A percentile compares a stretch with the other conserved stretches of the same genome.
These are phyloP conservation scores for Sherardia arvensis DNA, from an alignment of 257 asterid genomes.

Conservation along the genomic window DNA sequence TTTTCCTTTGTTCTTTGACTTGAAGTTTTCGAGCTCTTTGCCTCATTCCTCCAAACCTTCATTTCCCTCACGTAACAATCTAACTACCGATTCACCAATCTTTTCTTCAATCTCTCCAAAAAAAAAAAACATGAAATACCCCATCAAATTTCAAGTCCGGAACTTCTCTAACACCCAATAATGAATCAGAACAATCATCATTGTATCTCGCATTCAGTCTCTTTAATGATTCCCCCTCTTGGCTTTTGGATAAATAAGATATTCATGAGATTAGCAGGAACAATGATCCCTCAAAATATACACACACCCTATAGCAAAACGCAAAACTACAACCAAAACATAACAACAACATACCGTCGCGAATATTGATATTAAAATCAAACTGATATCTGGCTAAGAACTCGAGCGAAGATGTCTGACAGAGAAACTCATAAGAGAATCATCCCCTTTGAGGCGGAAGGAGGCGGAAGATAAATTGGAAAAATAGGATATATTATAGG, in stretches of 20 bases:
- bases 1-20: slow-evolving; percentile 43
- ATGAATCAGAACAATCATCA: slow-evolving; percentile 32
- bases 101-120: slow-evolving; percentile 63
- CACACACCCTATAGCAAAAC: not conserved
- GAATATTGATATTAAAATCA: slow-evolving; percentile 71
- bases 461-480: no score
- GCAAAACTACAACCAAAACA: not conserved
- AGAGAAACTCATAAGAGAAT: slow-evolving; percentile 53
- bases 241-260: slow-evolving; percentile 97
- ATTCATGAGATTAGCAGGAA: slow-evolving; percentile 72
- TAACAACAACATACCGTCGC: slow-evolving; percentile 49
- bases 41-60: slow-evolving; percentile 28
- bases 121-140: slow-evolving; percentile 71
- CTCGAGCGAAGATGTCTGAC: slow-evolving; percentile 85
- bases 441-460: slow-evolving; percentile 43
- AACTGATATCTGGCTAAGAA: slow-evolving; percentile 85
- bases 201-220: slow-evolving; percentile 31
- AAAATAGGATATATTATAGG: no score
- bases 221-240: slow-evolving; percentile 71
- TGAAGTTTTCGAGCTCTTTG: slow-evolving; percentile 22
- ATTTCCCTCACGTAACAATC: slow-evolving; percentile 34
- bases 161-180: slow-evolving; percentile 23
- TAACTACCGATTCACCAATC: slow-evolving; percentile 60
- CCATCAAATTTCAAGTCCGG: slow-evolving; percentile 37
- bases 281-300: slow-evolving; percentile 46